phyloP scores from a whole-genome alignment of 2,329 filamentous ascomycete genomes.

The Penicillium sp. region DNA sequence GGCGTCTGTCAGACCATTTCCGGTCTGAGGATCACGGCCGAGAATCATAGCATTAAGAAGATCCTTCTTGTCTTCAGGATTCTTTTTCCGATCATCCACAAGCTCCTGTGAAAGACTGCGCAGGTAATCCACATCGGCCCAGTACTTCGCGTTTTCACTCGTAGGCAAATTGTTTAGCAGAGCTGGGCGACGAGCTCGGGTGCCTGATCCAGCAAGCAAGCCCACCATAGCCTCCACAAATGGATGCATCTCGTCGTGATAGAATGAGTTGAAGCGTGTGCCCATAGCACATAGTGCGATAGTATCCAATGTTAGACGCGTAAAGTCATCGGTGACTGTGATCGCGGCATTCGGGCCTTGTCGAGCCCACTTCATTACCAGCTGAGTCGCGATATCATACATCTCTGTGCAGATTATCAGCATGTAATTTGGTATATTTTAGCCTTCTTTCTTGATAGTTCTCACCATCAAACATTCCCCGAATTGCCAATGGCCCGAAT shows the following conservation, averaged over 20 bases:
- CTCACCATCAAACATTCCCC: slow-evolving; percentile 44
- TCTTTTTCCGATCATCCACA: slow-evolving; percentile 56
- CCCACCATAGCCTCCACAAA: slow-evolving; percentile 67
- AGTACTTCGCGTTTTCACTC: slow-evolving; percentile 32
- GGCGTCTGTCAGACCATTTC: slow-evolving; percentile 61
- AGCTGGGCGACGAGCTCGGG: slow-evolving; percentile 49
- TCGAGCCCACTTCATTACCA: slow-evolving; percentile 45
- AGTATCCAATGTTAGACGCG: slow-evolving; percentile 70
- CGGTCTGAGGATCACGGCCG: slow-evolving; percentile 66
- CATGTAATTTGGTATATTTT: neutral
- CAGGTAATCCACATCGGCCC: slow-evolving; percentile 44
- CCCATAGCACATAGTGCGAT: slow-evolving; percentile 71
- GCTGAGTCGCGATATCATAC: slow-evolving; percentile 42
- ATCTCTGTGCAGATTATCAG: slow-evolving; percentile 28
- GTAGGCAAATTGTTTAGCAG: slow-evolving; percentile 48
- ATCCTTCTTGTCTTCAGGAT: slow-evolving; percentile 62
- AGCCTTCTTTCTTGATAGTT: neutral
- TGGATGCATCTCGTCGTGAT: slow-evolving; percentile 66
- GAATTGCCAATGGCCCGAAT: slow-evolving; percentile 48
- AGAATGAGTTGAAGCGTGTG: slow-evolving; percentile 73
- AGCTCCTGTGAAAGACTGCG: slow-evolving; percentile 59
- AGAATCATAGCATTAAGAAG: slow-evolving; percentile 69
- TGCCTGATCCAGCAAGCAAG: slow-evolving; percentile 60
- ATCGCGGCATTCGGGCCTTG: slow-evolving; percentile 58
- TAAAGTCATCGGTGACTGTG: slow-evolving; percentile 65